Evolutionary conservation across 805 yeast genomes (phyloP).

Genomic region (Candida dajiaensis): DNA sequence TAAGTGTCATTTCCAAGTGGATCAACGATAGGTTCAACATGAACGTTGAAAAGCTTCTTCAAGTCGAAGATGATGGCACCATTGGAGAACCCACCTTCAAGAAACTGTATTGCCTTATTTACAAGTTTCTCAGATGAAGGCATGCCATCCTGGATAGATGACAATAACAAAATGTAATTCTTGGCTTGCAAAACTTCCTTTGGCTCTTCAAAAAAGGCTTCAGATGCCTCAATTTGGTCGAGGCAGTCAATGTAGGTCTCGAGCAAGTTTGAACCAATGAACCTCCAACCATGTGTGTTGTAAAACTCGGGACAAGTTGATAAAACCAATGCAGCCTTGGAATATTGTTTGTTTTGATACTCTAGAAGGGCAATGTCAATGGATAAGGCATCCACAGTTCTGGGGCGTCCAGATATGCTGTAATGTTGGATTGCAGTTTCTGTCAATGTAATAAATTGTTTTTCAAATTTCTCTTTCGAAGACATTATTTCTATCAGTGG

Average conservation of each 20-base stretch:
- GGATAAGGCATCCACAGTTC: constrained; percentile 68
- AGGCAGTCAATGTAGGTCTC: constrained; percentile 67
- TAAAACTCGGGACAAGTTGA: constrained; percentile 67
- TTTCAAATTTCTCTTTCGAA: constrained; percentile 30
- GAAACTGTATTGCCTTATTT: constrained; percentile 1
- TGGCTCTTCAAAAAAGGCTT: constrained; percentile 16
- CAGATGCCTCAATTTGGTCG: constrained; percentile 30
- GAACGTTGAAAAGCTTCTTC: constrained; percentile 8
- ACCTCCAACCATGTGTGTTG: constrained; percentile 66
- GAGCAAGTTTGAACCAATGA: constrained; percentile 59
- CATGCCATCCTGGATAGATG: constrained; percentile 1
- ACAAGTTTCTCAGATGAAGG: neutral
- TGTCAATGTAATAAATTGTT: constrained; percentile 46
- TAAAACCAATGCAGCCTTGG: constrained; percentile 56
- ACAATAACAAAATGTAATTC: constrained; percentile 6
- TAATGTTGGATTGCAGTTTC: constrained; percentile 49
- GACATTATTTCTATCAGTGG: constrained; percentile 22
- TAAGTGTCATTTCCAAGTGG: constrained; percentile 9
- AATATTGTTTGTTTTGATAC: constrained; percentile 49
- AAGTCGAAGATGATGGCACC: constrained; percentile 2
- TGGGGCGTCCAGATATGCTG: constrained; percentile 44
- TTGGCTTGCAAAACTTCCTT: constrained; percentile 6
- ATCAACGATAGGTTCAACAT: constrained; percentile 3
- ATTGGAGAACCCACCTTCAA: neutral
- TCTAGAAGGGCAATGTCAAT: constrained; percentile 74